phyloP scores from a whole-genome alignment of 176 grass and related monocot genomes.

The Bolboschoenus planiculmis region DNA sequence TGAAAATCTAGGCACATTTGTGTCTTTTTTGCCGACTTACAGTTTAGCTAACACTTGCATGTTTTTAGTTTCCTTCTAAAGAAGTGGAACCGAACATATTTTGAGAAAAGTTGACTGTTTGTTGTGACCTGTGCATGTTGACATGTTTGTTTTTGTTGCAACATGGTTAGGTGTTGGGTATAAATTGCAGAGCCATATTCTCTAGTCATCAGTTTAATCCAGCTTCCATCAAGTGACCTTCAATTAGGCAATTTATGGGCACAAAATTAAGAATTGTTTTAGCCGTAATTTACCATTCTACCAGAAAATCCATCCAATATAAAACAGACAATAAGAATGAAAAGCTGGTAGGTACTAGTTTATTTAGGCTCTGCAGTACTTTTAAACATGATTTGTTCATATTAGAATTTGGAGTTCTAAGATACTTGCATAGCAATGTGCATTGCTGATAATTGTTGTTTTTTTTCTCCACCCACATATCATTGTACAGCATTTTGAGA shows the following conservation, averaged over 20 bases:
- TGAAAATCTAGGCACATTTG: background rate
- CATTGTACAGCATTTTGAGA: background rate
- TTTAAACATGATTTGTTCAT: background rate
- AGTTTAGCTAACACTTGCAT: background rate
- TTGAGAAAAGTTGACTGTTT: background rate
- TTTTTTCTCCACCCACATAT: too few relatives aligned
- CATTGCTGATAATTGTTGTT: background rate
- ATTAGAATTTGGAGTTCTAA: background rate
- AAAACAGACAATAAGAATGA: background rate
- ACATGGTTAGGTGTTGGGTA: background rate
- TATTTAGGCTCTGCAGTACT: background rate
- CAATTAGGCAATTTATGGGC: background rate
- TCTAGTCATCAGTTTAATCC: background rate
- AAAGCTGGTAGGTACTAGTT: background rate
- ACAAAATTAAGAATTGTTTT: background rate
- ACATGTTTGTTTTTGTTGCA: background rate
- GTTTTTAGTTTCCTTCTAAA: background rate
- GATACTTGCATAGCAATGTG: background rate
- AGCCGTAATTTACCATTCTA: background rate
- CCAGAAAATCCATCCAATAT: background rate
- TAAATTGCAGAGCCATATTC: background rate
- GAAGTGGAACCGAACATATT: background rate
- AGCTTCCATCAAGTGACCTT: background rate
- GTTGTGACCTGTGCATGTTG: background rate
- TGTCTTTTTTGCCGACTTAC: background rate